phyloP scores from a whole-genome alignment of 129 eudicot genomes.

The Saposhnikovia divaricata region DNA sequence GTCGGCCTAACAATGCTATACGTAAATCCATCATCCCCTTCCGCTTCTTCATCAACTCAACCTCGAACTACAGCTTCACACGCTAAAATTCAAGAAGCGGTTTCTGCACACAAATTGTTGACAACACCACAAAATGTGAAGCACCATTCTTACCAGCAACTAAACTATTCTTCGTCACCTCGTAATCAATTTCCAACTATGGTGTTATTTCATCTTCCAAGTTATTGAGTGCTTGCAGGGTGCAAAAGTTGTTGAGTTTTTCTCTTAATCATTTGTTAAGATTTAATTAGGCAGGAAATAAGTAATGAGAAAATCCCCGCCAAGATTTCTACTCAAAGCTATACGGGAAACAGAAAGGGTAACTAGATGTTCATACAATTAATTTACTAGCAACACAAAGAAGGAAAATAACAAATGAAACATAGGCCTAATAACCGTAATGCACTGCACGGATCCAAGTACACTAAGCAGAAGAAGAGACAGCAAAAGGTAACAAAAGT shows the following conservation, averaged over 20 bases:
- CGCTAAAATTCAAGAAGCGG: conserved; percentile 87
- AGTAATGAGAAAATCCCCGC: not conserved
- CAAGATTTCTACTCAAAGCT: not conserved
- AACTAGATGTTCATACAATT: not conserved
- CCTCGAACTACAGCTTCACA: conserved; percentile 76
- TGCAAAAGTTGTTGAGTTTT: not conserved
- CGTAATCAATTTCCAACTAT: conserved; percentile 46
- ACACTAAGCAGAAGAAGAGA: not conserved
- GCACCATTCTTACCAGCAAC: conserved; percentile 73
- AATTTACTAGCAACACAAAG: not conserved
- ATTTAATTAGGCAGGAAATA: not conserved
- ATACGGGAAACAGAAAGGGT: not conserved
- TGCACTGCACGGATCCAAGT: not conserved
- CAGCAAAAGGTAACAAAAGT: not conserved
- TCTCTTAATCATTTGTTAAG: not conserved
- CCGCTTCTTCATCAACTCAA: conserved; percentile 63
- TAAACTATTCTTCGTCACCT: conserved; percentile 78
- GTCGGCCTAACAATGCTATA: conserved; percentile 83
- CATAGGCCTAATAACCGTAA: not conserved
- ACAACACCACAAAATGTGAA: conserved; percentile 67
- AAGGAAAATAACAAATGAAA: not conserved
- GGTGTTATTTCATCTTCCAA: too few species aligned
- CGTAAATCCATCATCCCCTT: conserved; percentile 38
- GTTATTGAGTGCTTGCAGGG: not conserved
- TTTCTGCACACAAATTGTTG: conserved; percentile 95